These are phyloP conservation scores for Strobilomyces confusus DNA, from an alignment of 768 basidiomycete species.

Conservation along the genomic window DNA sequence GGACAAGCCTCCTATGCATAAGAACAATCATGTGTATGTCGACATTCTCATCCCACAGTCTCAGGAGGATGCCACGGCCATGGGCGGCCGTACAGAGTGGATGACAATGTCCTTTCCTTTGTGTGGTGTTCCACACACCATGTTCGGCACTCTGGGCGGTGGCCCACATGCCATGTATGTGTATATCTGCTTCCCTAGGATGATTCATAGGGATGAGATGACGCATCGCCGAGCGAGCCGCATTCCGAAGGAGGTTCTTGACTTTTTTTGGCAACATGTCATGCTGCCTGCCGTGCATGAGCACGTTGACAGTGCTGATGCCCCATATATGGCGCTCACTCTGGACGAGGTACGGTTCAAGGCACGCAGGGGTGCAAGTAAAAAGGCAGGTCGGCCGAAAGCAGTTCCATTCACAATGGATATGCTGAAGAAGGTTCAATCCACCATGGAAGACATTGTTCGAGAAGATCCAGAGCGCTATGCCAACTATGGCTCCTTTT, in stretches of 20 bases:
- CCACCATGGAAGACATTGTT: conserved; percentile 7
- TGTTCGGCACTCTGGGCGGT: neutral
- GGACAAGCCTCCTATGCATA: neutral
- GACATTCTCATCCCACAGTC: too few relatives aligned
- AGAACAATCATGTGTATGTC: too few relatives aligned
- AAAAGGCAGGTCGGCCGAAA: neutral
- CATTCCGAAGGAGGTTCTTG: conserved; percentile 9
- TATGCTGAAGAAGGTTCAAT: neutral
- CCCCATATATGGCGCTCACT: conserved; percentile 7
- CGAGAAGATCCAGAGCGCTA: neutral
- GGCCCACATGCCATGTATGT: neutral
- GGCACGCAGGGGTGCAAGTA: neutral
- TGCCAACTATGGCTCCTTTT: conserved; percentile 5
- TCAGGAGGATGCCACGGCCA: too few relatives aligned
- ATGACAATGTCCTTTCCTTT: conserved; percentile 4
- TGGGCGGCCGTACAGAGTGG: conserved; percentile 8
- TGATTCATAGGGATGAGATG: conserved; percentile 9
- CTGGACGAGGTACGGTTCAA: conserved; percentile 6
- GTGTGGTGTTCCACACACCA: neutral
- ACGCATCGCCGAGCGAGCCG: neutral
- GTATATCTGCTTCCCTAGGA: conserved; percentile 11
- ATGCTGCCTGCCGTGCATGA: conserved; percentile 5
- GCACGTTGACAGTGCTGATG: neutral
- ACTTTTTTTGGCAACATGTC: conserved; percentile 8
- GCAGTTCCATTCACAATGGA: conserved; percentile 6